A percentile compares a stretch with the other conserved stretches of the same genome.
Evolutionary conservation across 1,139 yeast species (phyloP).

Genomic region (Geotrichum carabidarum): DNA sequence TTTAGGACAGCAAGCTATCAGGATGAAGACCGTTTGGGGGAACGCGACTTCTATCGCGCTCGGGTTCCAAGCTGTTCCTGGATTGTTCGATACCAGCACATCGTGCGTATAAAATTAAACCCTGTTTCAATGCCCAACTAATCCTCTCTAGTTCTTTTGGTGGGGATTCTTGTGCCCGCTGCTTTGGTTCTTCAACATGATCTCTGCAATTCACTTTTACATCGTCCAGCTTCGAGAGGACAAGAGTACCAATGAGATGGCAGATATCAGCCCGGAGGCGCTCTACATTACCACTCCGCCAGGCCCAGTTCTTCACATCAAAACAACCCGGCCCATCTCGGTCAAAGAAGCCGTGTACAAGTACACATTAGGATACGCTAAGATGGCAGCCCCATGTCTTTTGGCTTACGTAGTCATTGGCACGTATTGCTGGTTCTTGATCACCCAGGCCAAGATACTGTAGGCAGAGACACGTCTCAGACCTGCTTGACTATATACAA

Average conservation of each 20-base stretch:
- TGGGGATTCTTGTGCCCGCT: constrained; percentile 1
- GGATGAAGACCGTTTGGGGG: not conserved
- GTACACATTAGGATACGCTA: not conserved
- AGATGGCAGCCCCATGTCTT: not conserved
- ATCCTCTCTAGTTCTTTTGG: not conserved
- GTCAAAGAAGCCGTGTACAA: not conserved
- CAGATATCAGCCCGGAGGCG: not conserved
- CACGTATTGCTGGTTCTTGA: not conserved
- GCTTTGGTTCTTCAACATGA: not conserved
- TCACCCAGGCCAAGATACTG: not conserved
- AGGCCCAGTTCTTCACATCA: not conserved
- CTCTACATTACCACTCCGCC: not conserved
- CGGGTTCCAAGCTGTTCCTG: not conserved
- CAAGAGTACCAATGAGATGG: not conserved
- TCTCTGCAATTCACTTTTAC: not conserved
- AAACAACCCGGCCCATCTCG: not conserved
- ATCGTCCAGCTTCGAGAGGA: not conserved
- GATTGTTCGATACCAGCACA: not conserved
- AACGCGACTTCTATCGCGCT: not conserved
- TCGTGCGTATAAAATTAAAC: not conserved
- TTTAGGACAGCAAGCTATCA: not conserved
- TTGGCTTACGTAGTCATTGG: not conserved
- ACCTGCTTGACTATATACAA: no score
- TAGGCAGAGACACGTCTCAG: no score
- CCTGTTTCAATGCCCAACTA: not conserved